phyloP scores from a whole-genome alignment of 208 protist genomes.

The Leishmania tarentolae region DNA sequence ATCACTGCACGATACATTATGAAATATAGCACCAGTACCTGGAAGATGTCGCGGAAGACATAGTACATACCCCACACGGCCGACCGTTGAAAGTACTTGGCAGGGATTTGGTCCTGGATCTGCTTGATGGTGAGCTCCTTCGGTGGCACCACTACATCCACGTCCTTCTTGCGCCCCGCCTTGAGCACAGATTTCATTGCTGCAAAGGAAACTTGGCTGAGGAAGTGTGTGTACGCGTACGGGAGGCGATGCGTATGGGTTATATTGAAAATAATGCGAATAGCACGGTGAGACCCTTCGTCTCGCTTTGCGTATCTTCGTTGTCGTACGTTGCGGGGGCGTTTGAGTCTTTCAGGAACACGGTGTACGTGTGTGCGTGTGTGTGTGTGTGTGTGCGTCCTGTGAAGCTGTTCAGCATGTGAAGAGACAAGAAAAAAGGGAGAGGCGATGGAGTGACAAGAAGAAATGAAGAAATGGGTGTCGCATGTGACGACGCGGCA shows the following conservation, averaged over 20 bases:
- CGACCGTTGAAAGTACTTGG: conserved; percentile 75
- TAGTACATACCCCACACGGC: conserved; percentile 50
- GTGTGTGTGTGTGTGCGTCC: not conserved
- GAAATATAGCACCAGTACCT: conserved; percentile 51
- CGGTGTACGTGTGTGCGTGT: too few relatives aligned
- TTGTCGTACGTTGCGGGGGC: not conserved
- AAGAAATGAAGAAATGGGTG: not conserved
- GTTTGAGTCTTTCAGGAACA: not conserved
- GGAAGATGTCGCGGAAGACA: conserved; percentile 59
- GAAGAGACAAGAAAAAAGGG: not conserved
- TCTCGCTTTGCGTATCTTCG: not conserved
- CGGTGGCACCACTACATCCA: conserved; percentile 67
- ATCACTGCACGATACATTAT: conserved; percentile 59
- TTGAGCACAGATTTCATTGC: conserved; percentile 62
- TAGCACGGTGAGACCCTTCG: not conserved
- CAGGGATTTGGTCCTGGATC: conserved; percentile 77
- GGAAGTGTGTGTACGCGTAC: not conserved
- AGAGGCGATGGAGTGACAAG: not conserved
- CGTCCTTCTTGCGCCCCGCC: conserved; percentile 60
- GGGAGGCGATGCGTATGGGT: not conserved
- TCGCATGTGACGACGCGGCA: not conserved
- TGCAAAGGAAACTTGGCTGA: not conserved
- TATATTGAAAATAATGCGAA: not conserved
- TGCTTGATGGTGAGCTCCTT: conserved; percentile 67
- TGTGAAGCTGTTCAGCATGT: not conserved